phyloP scores from a whole-genome alignment of 306 rosid species.

The Castanea mollissima region DNA sequence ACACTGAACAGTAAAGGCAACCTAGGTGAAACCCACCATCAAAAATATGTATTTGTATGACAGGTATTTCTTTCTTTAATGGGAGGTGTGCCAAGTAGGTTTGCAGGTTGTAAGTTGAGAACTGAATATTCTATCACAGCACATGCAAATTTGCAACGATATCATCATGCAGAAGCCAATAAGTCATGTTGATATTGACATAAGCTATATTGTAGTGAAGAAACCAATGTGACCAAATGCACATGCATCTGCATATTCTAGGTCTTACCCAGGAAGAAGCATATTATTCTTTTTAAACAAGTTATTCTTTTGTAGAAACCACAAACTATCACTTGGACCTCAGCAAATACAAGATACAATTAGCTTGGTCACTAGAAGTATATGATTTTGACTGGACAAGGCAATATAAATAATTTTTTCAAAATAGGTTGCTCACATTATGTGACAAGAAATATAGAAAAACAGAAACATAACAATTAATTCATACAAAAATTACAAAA shows the following conservation, averaged over 20 bases:
- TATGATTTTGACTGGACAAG: not conserved
- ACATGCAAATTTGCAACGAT: not conserved
- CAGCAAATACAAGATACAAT: not conserved
- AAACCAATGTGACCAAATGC: not conserved
- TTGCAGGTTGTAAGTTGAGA: not conserved
- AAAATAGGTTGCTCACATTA: not conserved
- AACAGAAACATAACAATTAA: not conserved
- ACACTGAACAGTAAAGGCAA: not conserved
- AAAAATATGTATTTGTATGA: not conserved
- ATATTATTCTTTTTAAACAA: not conserved
- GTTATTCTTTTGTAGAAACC: not conserved
- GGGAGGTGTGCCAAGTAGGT: not conserved
- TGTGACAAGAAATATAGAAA: not conserved
- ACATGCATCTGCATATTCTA: not conserved
- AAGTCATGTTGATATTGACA: not conserved
- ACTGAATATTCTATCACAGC: not conserved
- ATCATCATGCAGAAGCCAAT: not conserved
- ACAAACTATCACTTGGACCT: not conserved
- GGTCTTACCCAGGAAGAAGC: not conserved
- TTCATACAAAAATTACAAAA: not conserved
- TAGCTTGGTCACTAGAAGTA: not conserved
- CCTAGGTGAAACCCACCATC: not conserved
- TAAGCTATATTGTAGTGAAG: not conserved
- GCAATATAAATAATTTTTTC: not conserved
- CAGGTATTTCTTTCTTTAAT: not conserved